A percentile compares a stretch with the other conserved stretches of the same genome.
phyloP scores from a whole-genome alignment of 2,329 filamentous ascomycete species.

The Verticillium nubilum region DNA sequence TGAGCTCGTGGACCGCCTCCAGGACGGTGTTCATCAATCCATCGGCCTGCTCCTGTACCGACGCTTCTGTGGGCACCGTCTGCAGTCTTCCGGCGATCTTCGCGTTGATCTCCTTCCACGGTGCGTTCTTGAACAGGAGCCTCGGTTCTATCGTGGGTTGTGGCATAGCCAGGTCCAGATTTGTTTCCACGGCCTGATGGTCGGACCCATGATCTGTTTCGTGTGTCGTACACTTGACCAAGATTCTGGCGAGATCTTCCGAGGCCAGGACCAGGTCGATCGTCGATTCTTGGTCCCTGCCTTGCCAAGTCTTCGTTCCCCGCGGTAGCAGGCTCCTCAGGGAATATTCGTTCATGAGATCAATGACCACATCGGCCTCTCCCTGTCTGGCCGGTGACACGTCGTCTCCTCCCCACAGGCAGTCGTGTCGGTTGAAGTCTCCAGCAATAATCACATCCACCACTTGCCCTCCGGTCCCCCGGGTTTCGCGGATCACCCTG shows the following conservation, averaged over 20 bases:
- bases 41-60: slow-evolving; percentile 1
- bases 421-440: no score
- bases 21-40: neutral
- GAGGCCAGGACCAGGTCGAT: no score
- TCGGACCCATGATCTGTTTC: slow-evolving; percentile 21
- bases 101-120: slow-evolving; percentile 16
- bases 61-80: slow-evolving; percentile 16
- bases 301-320: no score
- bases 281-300: no score
- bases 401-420: slow-evolving; percentile 14
- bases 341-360: slow-evolving; percentile 25
- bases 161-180: slow-evolving; percentile 16
- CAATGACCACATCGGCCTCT: slow-evolving; percentile 27
- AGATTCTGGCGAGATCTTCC: slow-evolving; percentile 12
- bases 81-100: slow-evolving; percentile 3
- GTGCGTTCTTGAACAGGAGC: slow-evolving; percentile 19
- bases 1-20: slow-evolving; percentile 2
- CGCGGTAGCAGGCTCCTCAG: no score
- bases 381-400: slow-evolving; percentile 19
- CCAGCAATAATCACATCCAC: no score
- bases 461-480: no score
- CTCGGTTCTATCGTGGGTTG: slow-evolving; percentile 5
- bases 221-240: slow-evolving; percentile 11
- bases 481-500: no score
- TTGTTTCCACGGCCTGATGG: slow-evolving; percentile 21